Conservation (phyloP, 208 protist species). For the Phytomonas sp. region DNA sequence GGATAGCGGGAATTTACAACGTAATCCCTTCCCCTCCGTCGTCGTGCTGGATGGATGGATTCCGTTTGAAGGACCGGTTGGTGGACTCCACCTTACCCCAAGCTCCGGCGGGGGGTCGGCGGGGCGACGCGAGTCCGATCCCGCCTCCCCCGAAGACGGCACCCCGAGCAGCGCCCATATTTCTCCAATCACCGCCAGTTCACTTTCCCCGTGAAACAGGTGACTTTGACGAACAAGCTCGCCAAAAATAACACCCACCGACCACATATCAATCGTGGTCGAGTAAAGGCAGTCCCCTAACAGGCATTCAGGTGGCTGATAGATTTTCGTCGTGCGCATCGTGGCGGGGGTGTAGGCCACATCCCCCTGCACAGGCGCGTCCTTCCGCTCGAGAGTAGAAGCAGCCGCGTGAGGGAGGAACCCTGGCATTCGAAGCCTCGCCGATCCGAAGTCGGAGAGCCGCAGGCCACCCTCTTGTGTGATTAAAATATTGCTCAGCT, state of each 20-base stretch:
- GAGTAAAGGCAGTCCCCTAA: slow-evolving; percentile 53
- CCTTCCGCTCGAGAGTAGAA: not conserved
- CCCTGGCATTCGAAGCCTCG: slow-evolving; percentile 33
- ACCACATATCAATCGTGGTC: slow-evolving; percentile 77
- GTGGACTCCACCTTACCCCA: not conserved
- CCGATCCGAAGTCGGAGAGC: slow-evolving; percentile 84
- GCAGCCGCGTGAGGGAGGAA: not conserved
- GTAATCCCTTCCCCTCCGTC: slow-evolving; percentile 29
- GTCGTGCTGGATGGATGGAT: not conserved
- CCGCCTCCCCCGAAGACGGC: not conserved
- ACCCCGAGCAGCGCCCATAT: slow-evolving; percentile 78
- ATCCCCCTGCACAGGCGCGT: not conserved
- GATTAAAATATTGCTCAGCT: slow-evolving; percentile 83
- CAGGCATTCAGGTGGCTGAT: slow-evolving; percentile 74
- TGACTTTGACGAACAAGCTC: slow-evolving; percentile 73
- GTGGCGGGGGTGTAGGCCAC: slow-evolving; percentile 51
- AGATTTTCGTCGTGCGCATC: slow-evolving; percentile 80
- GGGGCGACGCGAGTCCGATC: not conserved
- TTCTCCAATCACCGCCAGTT: slow-evolving; percentile 67
- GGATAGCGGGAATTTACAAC: slow-evolving; percentile 41
- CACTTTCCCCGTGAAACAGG: slow-evolving; percentile 53
- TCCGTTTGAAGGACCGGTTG: not conserved
- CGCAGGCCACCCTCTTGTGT: slow-evolving; percentile 48
- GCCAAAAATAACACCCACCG: slow-evolving; percentile 76
- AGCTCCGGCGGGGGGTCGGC: not conserved